Base-by-base conservation (phyloP, 2,329 filamentous ascomycete species). In the Cladosporium sp. region DNA sequence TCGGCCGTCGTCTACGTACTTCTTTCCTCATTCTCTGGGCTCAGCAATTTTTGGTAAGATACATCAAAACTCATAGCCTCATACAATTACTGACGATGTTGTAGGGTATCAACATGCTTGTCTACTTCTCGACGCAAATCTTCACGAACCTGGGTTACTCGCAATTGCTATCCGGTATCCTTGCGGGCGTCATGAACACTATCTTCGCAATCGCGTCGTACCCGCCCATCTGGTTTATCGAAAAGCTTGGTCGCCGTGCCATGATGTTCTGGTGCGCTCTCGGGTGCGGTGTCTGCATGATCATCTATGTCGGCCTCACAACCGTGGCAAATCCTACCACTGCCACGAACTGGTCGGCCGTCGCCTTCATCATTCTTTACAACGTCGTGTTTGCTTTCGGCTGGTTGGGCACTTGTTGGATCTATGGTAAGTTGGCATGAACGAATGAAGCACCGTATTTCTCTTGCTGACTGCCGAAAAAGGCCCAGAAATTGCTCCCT, bases 1-100 rank as follows among this genome's bases (percentile, higher is more conserved):
- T 65, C 12, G 68, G 67, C 13, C 61, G 65, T 6, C 65, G 68
- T 7, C 59, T 70, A 9, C 59, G 69, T 5, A 70, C 68, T 4
- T 66, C 66, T 5, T 70, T 69, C 56, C 50, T 70, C 48, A 65
- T 70, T 32, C 55, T 59, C 9, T 60, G 56, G 45, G 56, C 56
- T 6, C 59, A 61, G 51, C 62, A 67, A 36, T 64, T 64, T 29
- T 36, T 36, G 32, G 32, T 36, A 17, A 15, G 32, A 24, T 51
- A n/a, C 7, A n/a, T 15, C 15, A 7, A 17, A 7, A n/a, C n/a
- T n/a, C n/a, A 2, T 7, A n/a, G n/a, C n/a, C 7, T 15, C 7
- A 15, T 17, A 7, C 13, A 15, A n/a, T n/a, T 15, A 36, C 32
- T 36, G 7, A 36, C n/a, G 15, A 15, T 7, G 15, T 2, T 11